Conservation (phyloP, 495 filamentous ascomycete genomes). For the Melanomma pulvis-pyrius region DNA sequence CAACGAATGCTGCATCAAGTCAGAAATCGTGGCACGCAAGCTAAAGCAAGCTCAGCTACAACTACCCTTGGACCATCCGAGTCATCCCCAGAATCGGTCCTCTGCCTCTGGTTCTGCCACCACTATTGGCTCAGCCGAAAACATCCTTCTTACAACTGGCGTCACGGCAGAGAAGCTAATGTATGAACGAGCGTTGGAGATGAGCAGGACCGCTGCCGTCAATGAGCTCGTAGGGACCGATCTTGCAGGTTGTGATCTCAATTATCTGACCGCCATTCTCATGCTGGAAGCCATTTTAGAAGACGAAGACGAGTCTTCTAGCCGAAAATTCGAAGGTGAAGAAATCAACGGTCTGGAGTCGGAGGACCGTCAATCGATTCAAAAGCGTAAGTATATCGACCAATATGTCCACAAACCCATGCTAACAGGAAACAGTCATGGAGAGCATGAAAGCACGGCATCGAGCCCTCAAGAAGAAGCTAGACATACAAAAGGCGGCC, state of each 20-base stretch:
- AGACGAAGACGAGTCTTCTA: slow-evolving; percentile 66
- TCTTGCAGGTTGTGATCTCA: slow-evolving; percentile 85
- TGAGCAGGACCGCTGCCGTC: slow-evolving; percentile 91
- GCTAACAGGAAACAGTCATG: slow-evolving; percentile 43
- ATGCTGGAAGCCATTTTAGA: slow-evolving; percentile 96
- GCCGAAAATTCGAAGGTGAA: slow-evolving; percentile 42
- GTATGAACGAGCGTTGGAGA: slow-evolving; percentile 96
- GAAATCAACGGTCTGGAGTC: slow-evolving; percentile 47
- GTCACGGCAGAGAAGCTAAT: slow-evolving; percentile 95
- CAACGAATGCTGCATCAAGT: slow-evolving; percentile 95
- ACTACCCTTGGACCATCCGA: slow-evolving; percentile 81
- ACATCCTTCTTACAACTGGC: slow-evolving; percentile 69
- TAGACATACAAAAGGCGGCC: slow-evolving; percentile 38
- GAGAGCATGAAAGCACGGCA: slow-evolving; percentile 45
- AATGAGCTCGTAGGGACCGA: slow-evolving; percentile 94
- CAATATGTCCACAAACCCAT: not conserved
- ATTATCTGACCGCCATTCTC: slow-evolving; percentile 85
- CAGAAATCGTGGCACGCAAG: slow-evolving; percentile 84
- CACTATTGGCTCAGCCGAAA: slow-evolving; percentile 57
- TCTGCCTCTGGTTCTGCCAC: slow-evolving; percentile 53
- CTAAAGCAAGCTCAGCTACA: slow-evolving; percentile 83
- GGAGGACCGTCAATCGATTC: slow-evolving; percentile 49
- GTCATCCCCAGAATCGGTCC: slow-evolving; percentile 77
- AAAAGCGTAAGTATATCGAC: slow-evolving; percentile 45
- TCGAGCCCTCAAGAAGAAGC: slow-evolving; percentile 44